A percentile compares a stretch with the other conserved stretches of the same genome.
Conservation (phyloP, 331 rosid species). For the Malus hybrid region DNA sequence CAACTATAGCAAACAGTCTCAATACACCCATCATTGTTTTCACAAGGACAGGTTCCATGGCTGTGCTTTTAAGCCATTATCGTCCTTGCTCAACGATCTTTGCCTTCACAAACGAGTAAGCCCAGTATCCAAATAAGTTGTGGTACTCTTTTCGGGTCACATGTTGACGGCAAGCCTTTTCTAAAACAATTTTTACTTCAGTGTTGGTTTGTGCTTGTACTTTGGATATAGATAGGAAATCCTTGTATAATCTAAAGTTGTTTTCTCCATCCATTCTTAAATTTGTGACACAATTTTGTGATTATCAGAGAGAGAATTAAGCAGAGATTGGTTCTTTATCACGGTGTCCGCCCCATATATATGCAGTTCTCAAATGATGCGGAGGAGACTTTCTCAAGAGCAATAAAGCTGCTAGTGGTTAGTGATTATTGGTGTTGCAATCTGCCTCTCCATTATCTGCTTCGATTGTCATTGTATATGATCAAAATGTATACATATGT, state of each 20-base stretch:
- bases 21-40: slow-evolving; percentile 40
- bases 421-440: slow-evolving; percentile 23
- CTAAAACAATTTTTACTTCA: neutral
- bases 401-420: slow-evolving; percentile 70
- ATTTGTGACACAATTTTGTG: slow-evolving; percentile 8
- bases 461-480: neutral
- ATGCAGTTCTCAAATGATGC: slow-evolving; percentile 82
- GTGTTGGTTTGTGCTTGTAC: neutral
- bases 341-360: slow-evolving; percentile 70
- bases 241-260: neutral
- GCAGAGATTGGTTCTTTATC: slow-evolving; percentile 75
- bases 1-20: slow-evolving; percentile 76
- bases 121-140: neutral
- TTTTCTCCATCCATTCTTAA: neutral
- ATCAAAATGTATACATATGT: neutral
- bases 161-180: neutral
- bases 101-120: slow-evolving; percentile 94
- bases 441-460: neutral
- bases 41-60: neutral
- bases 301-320: slow-evolving; percentile 64
- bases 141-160: neutral
- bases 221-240: neutral
- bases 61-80: neutral
- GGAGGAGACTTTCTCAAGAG: slow-evolving; percentile 85
- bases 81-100: slow-evolving; percentile 76